These are phyloP conservation scores for Dioszegia crocea DNA, from an alignment of 768 basidiomycete genomes.

Conservation along the genomic window DNA sequence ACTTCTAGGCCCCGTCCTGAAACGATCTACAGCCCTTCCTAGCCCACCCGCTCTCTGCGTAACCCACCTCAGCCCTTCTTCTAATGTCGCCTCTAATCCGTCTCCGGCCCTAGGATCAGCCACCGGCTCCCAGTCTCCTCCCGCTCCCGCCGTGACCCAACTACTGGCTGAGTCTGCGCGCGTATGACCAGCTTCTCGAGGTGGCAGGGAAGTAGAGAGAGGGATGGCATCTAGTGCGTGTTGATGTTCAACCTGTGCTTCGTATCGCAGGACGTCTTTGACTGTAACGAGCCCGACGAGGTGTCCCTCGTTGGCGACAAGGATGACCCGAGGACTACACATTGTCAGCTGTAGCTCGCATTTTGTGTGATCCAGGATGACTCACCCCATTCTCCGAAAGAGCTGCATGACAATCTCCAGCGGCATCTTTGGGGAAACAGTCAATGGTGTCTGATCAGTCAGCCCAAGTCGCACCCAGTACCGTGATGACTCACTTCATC, in stretches of 20 bases:
- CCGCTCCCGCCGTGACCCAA: constrained; percentile 16
- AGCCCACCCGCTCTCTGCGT: constrained; percentile 7
- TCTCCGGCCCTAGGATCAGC: constrained; percentile 15
- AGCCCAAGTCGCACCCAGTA: background rate
- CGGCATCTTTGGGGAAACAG: constrained; percentile 83
- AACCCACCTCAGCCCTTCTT: constrained; percentile 35
- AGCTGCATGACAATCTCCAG: constrained; percentile 96
- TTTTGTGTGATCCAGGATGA: constrained; percentile 8
- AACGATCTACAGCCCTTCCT: background rate
- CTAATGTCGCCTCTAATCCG: constrained; percentile 35
- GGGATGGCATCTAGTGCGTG: constrained; percentile 8
- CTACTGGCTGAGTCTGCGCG: constrained; percentile 8
- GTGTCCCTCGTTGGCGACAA: constrained; percentile 79
- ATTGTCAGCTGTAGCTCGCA: background rate
- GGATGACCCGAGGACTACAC: constrained; percentile 83
- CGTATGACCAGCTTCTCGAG: background rate
- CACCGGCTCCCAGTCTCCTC: constrained; percentile 3
- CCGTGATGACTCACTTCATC: constrained; percentile 65
- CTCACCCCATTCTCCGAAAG: constrained; percentile 96
- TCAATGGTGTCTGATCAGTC: constrained; percentile 73
- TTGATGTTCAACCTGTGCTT: constrained; percentile 47
- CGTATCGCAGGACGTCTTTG: constrained; percentile 90
- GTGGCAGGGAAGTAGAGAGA: background rate
- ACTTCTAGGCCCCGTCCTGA: background rate
- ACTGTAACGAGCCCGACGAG: constrained; percentile 86